Conservation (phyloP, 169 alveolate genomes). For the Eimeria acervulina region DNA sequence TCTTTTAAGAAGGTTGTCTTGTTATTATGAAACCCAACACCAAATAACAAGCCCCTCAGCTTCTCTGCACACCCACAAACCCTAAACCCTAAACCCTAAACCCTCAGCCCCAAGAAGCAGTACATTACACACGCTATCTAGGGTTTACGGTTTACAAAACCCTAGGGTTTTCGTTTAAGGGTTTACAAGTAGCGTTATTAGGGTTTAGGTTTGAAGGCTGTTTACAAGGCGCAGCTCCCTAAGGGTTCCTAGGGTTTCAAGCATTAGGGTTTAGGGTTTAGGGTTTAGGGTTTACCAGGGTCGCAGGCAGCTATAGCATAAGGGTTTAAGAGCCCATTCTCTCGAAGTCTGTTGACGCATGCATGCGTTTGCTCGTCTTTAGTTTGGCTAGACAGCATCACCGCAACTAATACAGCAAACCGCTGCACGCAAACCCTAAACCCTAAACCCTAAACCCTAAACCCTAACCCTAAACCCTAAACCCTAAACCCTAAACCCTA, state of each 20-base stretch:
- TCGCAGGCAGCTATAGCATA: slow-evolving; percentile 86
- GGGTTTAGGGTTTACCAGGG: neutral
- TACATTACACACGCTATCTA: no score
- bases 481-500: neutral
- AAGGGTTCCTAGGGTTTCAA: no score
- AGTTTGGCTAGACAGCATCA: slow-evolving; percentile 93
- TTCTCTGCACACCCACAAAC: slow-evolving; percentile 85
- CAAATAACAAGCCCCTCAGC: slow-evolving; percentile 91
- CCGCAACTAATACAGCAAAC: slow-evolving; percentile 91
- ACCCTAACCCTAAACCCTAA: neutral
- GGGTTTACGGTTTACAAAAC: no score
- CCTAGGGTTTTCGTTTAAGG: no score
- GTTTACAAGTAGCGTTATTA: no score
- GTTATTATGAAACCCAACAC: slow-evolving; percentile 96
- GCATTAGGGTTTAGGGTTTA: no score
- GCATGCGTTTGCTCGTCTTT: slow-evolving; percentile 92
- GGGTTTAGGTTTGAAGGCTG: neutral
- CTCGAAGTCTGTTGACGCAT: slow-evolving; percentile 89
- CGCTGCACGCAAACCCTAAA: slow-evolving; percentile 78
- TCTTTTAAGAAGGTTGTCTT: slow-evolving; percentile 95
- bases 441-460: neutral
- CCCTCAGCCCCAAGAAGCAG: no score
- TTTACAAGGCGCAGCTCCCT: no score
- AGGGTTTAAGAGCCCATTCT: slow-evolving; percentile 89
- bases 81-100: neutral